These are phyloP conservation scores for Aquilaria agallochum DNA, from an alignment of 441 rosid genomes.

Conservation along the genomic window DNA sequence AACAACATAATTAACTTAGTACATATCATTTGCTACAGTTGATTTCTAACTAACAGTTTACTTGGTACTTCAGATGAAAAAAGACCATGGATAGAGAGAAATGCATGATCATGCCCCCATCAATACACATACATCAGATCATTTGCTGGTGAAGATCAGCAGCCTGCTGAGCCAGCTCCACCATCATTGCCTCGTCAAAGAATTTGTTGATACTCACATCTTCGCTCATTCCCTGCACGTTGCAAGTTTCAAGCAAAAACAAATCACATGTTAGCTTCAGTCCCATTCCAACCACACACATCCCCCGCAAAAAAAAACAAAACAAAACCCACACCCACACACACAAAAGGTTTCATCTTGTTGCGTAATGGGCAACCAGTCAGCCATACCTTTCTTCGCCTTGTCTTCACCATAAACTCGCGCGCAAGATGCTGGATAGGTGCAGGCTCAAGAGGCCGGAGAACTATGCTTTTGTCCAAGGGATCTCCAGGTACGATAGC, in stretches of 20 bases:
- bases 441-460: constrained; percentile 78
- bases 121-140: constrained; percentile 20
- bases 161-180: constrained; percentile 92
- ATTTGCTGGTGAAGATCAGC: constrained; percentile 72
- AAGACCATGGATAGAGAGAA: no score
- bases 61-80: no score
- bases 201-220: constrained; percentile 97
- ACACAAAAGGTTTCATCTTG: no score
- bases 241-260: neutral
- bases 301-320: no score
- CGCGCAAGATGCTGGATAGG: constrained; percentile 83
- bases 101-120: no score
- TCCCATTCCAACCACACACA: no score
- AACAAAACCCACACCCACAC: no score
- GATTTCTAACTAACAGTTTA: no score
- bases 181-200: constrained; percentile 98
- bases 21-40: no score
- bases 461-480: constrained; percentile 68
- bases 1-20: no score
- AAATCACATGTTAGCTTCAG: neutral
- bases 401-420: constrained; percentile 82
- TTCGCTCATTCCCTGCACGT: constrained; percentile 86
- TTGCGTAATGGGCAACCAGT: neutral
- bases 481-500: constrained; percentile 83
- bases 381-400: constrained; percentile 63